A percentile compares a stretch with the other conserved stretches of the same genome.
These are phyloP conservation scores for Teunomyces lycoperdinae DNA, from an alignment of 805 yeast genomes.

Conservation along the genomic window DNA sequence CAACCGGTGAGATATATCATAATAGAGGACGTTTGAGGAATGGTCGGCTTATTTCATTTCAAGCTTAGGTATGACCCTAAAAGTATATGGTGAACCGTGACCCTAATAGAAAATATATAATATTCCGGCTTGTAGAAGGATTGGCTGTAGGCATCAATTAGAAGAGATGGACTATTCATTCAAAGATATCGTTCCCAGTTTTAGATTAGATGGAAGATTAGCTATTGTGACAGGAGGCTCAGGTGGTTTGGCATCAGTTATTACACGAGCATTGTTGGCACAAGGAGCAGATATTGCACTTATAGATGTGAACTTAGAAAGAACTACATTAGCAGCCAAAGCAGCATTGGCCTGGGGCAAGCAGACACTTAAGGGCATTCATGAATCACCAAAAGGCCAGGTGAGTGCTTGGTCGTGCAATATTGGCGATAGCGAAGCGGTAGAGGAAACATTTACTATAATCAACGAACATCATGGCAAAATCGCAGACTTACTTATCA, in stretches of 20 bases:
- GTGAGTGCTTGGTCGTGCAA: conserved; percentile 72
- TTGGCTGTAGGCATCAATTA: not conserved
- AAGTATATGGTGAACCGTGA: no score
- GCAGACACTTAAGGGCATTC: conserved; percentile 34
- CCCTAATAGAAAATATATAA: no score
- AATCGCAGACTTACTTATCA: conserved; percentile 63
- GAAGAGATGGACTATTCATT: conserved; percentile 27
- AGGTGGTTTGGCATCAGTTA: conserved; percentile 68
- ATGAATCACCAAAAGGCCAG: conserved; percentile 31
- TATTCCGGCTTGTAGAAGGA: not conserved
- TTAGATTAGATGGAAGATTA: conserved; percentile 66
- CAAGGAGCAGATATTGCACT: conserved; percentile 78
- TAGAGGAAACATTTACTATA: conserved; percentile 51
- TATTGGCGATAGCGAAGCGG: conserved; percentile 61
- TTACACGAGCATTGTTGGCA: conserved; percentile 64
- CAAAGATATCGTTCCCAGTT: conserved; percentile 55
- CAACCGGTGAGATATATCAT: no score
- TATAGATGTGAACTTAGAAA: conserved; percentile 62
- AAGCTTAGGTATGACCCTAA: no score
- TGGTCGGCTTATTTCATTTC: no score
- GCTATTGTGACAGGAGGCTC: conserved; percentile 81
- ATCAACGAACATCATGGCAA: conserved; percentile 58
- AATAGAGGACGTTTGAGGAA: no score
- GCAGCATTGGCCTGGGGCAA: conserved; percentile 48
- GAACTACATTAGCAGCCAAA: conserved; percentile 54